Evolutionary conservation across 1,284 basidiomycete species (phyloP), one percentile per base, ranked within the genome.

Genomic region (Fistulinella cinereoalba): DNA sequence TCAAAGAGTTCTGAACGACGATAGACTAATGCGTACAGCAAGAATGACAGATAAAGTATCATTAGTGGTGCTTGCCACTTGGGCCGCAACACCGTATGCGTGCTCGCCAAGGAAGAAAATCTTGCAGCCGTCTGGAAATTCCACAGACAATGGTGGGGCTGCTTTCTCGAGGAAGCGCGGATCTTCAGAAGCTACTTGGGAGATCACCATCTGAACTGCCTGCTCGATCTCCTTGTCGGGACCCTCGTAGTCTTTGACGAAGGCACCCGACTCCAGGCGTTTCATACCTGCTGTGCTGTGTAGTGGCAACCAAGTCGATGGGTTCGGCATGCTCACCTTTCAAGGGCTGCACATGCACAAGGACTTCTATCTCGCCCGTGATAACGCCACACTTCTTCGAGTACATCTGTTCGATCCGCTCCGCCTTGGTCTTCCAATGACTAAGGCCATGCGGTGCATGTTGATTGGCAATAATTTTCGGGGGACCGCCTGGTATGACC

Each of bases 71-170:
- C 70, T 76, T 25, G 81, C 76, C 9, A 99, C 92, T 60, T 93
- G 89, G 0, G 93, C 93, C 6, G 97, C 93, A 5, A 89, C 85
- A n/a, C 97, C 97, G 62, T 97, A 99, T 0, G 88, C 89, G 58
- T 92, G 85, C 54, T 88, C 84, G 18, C 95, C 95, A 6, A 99
- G 78, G 82, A 97, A 99, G 71, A 99, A 97, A 34, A 98, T 88
- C 59, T 88, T 92, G 64, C 84, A 88, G 10, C 89, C 89, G 1
- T 83, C 81, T 0, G 95, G 94, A 71, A 93, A 98, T 65, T 99
- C 97, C 45, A 92, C 85, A 0, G 80, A 76, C 28, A 98, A 71
- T 0, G 92, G 84, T 3, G 92, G 87, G 0, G 96, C 83, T 7
- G 81, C 82, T 60, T 82, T 75, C 67, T 92, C 92, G n/a, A 90